Evolutionary conservation across 495 filamentous ascomycete genomes (phyloP).

Genomic region (Trichoderma virens): DNA sequence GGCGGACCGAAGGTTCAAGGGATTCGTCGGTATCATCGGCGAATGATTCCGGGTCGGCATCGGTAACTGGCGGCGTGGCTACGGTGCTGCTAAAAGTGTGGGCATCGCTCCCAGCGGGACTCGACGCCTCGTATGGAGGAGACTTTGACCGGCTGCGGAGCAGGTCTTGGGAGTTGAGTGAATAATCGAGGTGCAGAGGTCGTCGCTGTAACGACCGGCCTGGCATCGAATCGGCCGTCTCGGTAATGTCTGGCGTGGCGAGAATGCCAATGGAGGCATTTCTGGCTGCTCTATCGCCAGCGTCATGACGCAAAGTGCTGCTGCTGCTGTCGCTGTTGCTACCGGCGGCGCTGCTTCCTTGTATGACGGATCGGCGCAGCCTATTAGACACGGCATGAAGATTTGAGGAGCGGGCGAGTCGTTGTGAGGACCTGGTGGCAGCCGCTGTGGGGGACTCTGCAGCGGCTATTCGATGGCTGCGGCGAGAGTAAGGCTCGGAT

Average conservation of each 20-base stretch:
- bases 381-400: neutral
- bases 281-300: neutral
- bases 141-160: conserved; percentile 39
- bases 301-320: neutral
- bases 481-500: conserved; percentile 5
- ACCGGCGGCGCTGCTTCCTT: neutral
- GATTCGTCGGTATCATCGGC: conserved; percentile 35
- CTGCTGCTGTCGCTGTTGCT: neutral
- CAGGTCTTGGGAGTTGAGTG: conserved; percentile 26
- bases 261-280: conserved; percentile 23
- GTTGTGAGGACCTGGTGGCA: neutral
- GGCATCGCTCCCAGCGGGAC: conserved; percentile 36
- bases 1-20: conserved; percentile 29
- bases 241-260: conserved; percentile 42
- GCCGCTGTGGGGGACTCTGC: neutral
- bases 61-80: conserved; percentile 49
- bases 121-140: conserved; percentile 34
- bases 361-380: neutral
- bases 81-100: conserved; percentile 45
- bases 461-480: neutral
- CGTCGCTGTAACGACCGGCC: conserved; percentile 27
- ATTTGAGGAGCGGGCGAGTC: neutral
- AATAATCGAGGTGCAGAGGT: conserved; percentile 25
- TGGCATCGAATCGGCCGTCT: conserved; percentile 18
- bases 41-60: conserved; percentile 43